These are phyloP conservation scores for Straminergon stramineum DNA, from an alignment of 225 moss, liverwort and hornwort species.

Conservation along the genomic window DNA sequence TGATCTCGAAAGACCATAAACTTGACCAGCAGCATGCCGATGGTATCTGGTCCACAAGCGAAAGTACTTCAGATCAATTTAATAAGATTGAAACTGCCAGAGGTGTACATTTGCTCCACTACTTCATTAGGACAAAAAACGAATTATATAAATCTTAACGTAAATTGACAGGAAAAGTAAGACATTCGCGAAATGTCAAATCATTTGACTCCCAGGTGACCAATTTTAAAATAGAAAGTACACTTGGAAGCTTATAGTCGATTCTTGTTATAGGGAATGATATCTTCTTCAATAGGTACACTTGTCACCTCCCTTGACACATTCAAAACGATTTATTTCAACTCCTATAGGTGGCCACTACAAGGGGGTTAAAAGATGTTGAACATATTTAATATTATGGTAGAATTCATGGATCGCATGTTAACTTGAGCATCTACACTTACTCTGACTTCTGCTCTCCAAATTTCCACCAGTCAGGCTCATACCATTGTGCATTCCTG, in stretches of 20 bases:
- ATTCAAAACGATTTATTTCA: neutral
- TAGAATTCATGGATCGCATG: neutral
- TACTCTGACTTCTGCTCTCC: conserved; percentile 74
- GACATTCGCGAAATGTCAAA: neutral
- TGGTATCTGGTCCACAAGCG: conserved; percentile 54
- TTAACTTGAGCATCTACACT: neutral
- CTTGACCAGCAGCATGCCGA: conserved; percentile 88
- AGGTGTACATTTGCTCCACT: neutral
- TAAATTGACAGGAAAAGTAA: neutral
- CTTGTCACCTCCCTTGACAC: neutral
- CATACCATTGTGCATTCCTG: conserved; percentile 79
- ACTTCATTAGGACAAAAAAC: neutral
- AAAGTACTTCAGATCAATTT: neutral
- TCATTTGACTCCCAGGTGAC: neutral
- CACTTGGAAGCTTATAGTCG: neutral
- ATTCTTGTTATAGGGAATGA: neutral
- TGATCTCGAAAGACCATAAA: conserved; percentile 76
- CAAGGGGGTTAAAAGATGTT: neutral
- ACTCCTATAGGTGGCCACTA: neutral
- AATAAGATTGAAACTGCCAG: neutral
- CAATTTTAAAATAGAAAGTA: neutral
- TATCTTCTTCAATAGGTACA: neutral
- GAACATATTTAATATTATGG: neutral
- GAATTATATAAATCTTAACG: too few species aligned
- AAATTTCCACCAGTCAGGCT: conserved; percentile 99